These are phyloP conservation scores for Pterocarpus macrocarpus DNA, from an alignment of 306 rosid genomes.

Conservation along the genomic window DNA sequence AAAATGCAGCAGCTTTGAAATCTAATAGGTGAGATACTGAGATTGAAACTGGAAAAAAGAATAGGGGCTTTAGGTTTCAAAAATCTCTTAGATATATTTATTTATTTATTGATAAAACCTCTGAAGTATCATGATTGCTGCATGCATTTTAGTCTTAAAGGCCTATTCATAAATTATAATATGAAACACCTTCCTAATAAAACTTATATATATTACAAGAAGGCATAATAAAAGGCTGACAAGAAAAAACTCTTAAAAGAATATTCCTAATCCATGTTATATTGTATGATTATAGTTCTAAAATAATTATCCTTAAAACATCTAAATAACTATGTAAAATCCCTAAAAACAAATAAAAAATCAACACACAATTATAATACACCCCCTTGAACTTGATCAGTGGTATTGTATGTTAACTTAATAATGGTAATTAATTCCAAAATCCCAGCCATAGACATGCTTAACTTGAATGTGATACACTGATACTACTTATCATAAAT, in stretches of 20 bases:
- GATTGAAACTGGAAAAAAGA: background rate
- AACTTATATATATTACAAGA: slow-evolving; percentile 13
- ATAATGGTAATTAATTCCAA: background rate
- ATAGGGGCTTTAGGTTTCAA: background rate
- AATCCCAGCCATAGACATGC: background rate
- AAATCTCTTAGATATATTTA: too few relatives aligned
- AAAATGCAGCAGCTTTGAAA: background rate
- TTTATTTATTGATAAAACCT: background rate
- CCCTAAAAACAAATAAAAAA: background rate
- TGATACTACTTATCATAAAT: background rate
- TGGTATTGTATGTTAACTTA: background rate
- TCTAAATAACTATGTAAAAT: slow-evolving; percentile 1
- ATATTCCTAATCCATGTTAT: background rate
- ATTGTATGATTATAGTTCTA: background rate
- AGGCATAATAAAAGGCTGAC: background rate
- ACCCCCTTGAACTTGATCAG: background rate
- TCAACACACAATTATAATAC: slow-evolving; percentile 23
- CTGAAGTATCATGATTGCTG: background rate
- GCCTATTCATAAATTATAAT: slow-evolving; percentile 46
- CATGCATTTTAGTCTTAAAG: background rate
- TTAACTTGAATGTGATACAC: background rate
- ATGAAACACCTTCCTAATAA: slow-evolving; percentile 64
- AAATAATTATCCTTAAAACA: background rate
- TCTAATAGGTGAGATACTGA: background rate
- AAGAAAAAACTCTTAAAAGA: background rate